phyloP scores from a whole-genome alignment of 768 basidiomycete genomes.

The Boletus subparvulus region DNA sequence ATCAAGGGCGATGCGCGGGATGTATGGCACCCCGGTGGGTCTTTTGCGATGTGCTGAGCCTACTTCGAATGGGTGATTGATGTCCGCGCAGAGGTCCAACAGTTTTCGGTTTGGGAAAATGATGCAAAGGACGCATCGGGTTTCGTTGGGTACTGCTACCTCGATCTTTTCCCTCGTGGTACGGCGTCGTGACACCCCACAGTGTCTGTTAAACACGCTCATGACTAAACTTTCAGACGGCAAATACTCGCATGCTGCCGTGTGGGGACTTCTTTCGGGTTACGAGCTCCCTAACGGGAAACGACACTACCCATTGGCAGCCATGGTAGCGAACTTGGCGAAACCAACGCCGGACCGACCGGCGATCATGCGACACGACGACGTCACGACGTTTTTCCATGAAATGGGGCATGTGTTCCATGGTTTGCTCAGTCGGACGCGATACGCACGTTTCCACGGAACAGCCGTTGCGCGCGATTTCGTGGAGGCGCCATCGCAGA shows the following conservation, averaged over 20 bases:
- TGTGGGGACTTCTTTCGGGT: slow-evolving; percentile 75
- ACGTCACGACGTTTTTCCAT: slow-evolving; percentile 90
- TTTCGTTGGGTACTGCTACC: slow-evolving; percentile 84
- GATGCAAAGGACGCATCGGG: slow-evolving; percentile 66
- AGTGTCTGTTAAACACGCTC: background rate
- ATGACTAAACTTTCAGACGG: slow-evolving; percentile 41
- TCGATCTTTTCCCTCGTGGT: slow-evolving; percentile 87
- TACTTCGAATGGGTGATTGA: background rate
- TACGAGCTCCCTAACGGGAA: slow-evolving; percentile 55
- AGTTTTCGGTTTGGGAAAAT: slow-evolving; percentile 83
- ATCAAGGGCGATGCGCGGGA: slow-evolving; percentile 54
- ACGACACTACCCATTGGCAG: slow-evolving; percentile 69
- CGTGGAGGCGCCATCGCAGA: slow-evolving; percentile 88
- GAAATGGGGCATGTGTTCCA: slow-evolving; percentile 83
- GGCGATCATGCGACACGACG: slow-evolving; percentile 83
- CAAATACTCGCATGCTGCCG: slow-evolving; percentile 87
- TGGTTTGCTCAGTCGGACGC: slow-evolving; percentile 65
- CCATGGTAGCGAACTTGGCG: slow-evolving; percentile 91
- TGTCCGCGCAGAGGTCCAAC: slow-evolving; percentile 62
- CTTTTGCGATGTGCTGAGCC: background rate
- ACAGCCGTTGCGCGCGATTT: slow-evolving; percentile 80
- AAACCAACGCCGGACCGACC: slow-evolving; percentile 80
- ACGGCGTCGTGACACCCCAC: slow-evolving; percentile 7
- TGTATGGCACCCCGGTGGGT: slow-evolving; percentile 79
- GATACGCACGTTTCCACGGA: slow-evolving; percentile 78